Evolutionary conservation across 805 yeast genomes (phyloP), one percentile per base, ranked within the genome.

Genomic region (Wickerhamiella spandovensis): DNA sequence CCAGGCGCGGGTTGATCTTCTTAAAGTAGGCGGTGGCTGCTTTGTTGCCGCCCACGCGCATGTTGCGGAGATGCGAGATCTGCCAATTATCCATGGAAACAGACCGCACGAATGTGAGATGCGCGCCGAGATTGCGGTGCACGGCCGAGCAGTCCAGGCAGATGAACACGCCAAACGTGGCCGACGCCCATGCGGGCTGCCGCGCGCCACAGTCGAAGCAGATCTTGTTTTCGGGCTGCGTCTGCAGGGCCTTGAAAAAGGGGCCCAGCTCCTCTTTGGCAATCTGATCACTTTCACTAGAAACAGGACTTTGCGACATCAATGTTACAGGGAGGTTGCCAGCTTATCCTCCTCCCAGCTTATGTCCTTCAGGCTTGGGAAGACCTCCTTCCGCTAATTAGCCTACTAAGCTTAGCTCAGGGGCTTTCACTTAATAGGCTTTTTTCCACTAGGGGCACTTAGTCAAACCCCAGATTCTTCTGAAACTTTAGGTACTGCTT

Each of bases 171-270:
- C 97, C 98, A 67, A 86, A 90, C 13, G 97, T 95, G 50, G 90
- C 88, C 13, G 97, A 90, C 3, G 98, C 86, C 98, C 98, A 92
- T 0, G 97, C 87, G 37, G 98, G 97, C 65, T 89, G 89, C 64
- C 84, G 87, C 59, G 89, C 84, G 48, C 83, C 77, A 67, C 98
- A 92, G 65, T 92, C 98, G 68, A 92, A 90, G 69, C 98, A 92
- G 49, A 66, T 66, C 60, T 64, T 82, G 72, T 89, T 89, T 45
- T 87, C 84, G 79, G 79, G 54, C 61, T 75, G 72, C 66, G 81
- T 70, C 59, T 77, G 76, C 58, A 85, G 70, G 64, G 76, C 73
- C 48, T 72, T 70, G 61, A 86, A 86, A 56, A 86, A 76, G 47
- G 73, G 73, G 45, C 74, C 74, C 48, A 82, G 81, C 59, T 82